Base-by-base conservation (phyloP, 495 filamentous ascomycete species). In the Lentithecium fluviatile region DNA sequence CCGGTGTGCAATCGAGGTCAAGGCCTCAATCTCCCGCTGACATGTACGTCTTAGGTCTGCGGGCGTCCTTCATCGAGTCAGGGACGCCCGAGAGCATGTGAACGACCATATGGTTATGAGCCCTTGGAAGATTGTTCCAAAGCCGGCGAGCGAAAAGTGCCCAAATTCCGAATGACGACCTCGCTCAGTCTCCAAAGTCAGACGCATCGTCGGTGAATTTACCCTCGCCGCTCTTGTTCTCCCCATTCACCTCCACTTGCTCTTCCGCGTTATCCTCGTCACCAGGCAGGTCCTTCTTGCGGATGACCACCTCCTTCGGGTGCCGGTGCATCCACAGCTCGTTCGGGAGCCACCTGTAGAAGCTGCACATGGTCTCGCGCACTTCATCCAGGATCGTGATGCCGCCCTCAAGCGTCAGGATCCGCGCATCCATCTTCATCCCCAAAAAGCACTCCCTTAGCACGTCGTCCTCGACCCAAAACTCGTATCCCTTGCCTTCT, bases 351-450 rank as follows among this genome's bases (percentile, higher is more conserved):
- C 37, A 83, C 54, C 54, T 57, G 46, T 52, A 58, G 40, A 62
- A 66, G 47, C 57, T 61, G n/a, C 19, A 38, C 19, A 52, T 25
- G 13, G 32, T 21, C 38, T 61, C 79, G 6, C 74, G 80, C 24
- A 64, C 60, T 2, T 32, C 13, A 25, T 68, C 65, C 23, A 68
- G 45, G 20, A 68, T 57, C 12, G 25, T 51, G 19, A 68, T 60
- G 7, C 55, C 65, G 19, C 52, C 20, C 12, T 46, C 37, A n/a
- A 68, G 46, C 37, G 47, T 78, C 70, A 83, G 85, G 15, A 95
- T 79, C 7, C 69, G 72, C 5, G 83, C 76, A 32, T 80, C 78
- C 15, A 97, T 70, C 75, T 95, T 96, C 85, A 96, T 85, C 0
- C 91, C 90, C 0, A 82, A 76, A 62, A 83, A 84, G 58, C 85